Base-by-base conservation (phyloP, 1,139 yeast genomes). In the Starmera stellimalicola region DNA sequence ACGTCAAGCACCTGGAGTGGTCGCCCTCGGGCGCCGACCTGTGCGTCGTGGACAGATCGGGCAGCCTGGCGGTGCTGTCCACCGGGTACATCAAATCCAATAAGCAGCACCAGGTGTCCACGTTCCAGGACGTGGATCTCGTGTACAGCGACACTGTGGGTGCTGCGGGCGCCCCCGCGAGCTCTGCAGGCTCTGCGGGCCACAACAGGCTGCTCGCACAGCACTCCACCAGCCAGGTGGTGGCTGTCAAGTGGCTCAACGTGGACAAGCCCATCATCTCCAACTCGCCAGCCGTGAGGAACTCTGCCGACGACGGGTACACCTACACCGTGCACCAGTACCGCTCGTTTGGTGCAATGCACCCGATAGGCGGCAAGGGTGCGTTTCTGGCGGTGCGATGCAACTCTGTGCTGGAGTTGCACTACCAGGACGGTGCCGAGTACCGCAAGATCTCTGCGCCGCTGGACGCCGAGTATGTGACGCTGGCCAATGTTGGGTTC, bases 331-430 rank as follows among this genome's bases (percentile, higher is more conserved):
- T 77, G 2, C 67, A 64, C 31, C 87, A 76, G 48, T 63, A 64
- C 39, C 71, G 67, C 41, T 68, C 84, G 0, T 60, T 62, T 36
- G 85, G 87, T 2, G 70, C 78, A 0, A 60, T 74, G 38, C 93
- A 83, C 50, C 94, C 94, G 1, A 58, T 74, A 12, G 56, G 68
- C 6, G 68, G 79, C 6, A 80, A 78, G 44, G 83, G 81, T 44
- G 93, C 91, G 2, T 77, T 87, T 47, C 56, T 82, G 23, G 75
- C 75, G 0, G 58, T 84, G 23, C 64, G 93, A 29, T 65, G 68
- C 36, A 73, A 77, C 44, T 94, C 94, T 1, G 63, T 65, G 33
- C 51, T 82, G 25, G 58, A 70, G 27, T 51, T 77, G 26, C 73
- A 73, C 55, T 74, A 70, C 48, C 85, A 77, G 48, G 38, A 38